A percentile compares a stretch with the other conserved stretches of the same genome.
Evolutionary conservation across 495 filamentous ascomycete genomes (phyloP).

Genomic region (Neurospora sp.): DNA sequence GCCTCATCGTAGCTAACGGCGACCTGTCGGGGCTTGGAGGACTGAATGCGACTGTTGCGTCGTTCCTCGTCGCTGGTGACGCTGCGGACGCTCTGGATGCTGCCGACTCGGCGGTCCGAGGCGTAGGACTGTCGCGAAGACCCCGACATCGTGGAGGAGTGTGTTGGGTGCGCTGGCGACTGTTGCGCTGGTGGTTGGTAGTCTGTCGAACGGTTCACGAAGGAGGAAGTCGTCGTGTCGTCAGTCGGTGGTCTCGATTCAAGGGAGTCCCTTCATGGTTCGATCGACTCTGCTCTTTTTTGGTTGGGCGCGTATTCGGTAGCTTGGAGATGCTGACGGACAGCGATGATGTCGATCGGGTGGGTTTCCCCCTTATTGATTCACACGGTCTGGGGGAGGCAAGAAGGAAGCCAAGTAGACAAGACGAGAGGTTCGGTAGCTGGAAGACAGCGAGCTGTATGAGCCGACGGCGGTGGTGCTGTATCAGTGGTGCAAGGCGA

Average conservation of each 20-base stretch:
- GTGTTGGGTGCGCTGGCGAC: neutral
- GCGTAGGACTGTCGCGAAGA: slow-evolving; percentile 27
- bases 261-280: neutral
- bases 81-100: slow-evolving; percentile 27
- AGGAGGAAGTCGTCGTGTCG: neutral
- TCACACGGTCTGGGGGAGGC: neutral
- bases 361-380: neutral
- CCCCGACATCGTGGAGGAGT: slow-evolving; percentile 30
- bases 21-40: slow-evolving; percentile 28
- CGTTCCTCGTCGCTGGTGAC: slow-evolving; percentile 17
- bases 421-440: neutral
- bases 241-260: neutral
- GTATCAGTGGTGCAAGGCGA: neutral
- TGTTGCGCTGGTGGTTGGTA: neutral
- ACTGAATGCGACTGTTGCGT: slow-evolving; percentile 19
- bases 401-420: neutral
- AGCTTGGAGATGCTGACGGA: neutral
- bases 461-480: neutral
- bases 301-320: neutral
- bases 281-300: neutral
- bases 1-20: slow-evolving; percentile 57
- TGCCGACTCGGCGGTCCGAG: slow-evolving; percentile 34
- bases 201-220: neutral
- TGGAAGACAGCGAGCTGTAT: neutral
- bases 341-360: neutral